Evolutionary conservation across 306 rosid species (phyloP).

Genomic region (Senna siamea): DNA sequence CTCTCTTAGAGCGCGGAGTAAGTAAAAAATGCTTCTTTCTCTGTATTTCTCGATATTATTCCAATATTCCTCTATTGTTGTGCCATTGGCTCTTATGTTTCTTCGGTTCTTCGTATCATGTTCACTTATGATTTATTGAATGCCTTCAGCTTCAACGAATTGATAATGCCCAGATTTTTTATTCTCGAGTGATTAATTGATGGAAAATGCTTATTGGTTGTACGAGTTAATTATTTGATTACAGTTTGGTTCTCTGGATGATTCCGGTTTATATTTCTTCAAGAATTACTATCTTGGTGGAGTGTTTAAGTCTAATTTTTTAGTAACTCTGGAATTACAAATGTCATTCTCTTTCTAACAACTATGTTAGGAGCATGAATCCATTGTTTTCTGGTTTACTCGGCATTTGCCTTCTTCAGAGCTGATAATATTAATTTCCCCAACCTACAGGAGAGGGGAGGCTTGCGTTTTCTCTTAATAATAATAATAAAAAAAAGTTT

Average conservation of each 20-base stretch:
- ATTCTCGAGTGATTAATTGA: neutral
- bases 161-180: neutral
- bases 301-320: neutral
- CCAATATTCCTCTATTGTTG: too few species aligned
- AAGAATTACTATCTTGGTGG: too few species aligned
- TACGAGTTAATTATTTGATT: neutral
- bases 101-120: too few species aligned
- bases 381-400: neutral
- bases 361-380: neutral
- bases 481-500: neutral
- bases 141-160: too few species aligned
- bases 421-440: neutral
- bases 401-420: neutral
- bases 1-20: constrained; percentile 47
- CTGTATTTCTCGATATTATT: too few species aligned
- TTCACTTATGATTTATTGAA: too few species aligned
- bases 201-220: neutral
- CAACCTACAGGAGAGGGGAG: neutral
- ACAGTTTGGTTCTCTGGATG: neutral
- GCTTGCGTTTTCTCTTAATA: too few species aligned
- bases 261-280: too few species aligned
- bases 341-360: neutral
- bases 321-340: neutral
- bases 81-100: too few species aligned
- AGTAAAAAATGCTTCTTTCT: too few species aligned